Percentiles rank a stretch among this genome's conserved stretches.
Evolutionary conservation across 306 rosid species (phyloP).

Genomic region (Glycine latifolia): DNA sequence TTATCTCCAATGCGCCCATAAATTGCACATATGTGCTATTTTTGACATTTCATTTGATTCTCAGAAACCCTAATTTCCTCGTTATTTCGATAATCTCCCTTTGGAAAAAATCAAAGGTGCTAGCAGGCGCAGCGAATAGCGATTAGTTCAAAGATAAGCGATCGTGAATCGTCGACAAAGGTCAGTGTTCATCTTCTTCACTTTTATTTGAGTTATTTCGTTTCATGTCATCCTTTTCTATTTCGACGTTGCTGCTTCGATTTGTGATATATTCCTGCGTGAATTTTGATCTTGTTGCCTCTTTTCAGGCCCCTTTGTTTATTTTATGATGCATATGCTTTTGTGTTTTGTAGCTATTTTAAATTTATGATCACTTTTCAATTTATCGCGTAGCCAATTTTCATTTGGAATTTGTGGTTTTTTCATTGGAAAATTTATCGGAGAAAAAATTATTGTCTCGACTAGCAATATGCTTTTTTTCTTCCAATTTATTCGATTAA

Average conservation of each 20-base stretch:
- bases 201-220: constrained; percentile 43
- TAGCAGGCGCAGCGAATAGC: background rate
- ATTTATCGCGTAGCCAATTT: background rate
- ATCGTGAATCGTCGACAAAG: constrained; percentile 36
- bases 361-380: background rate
- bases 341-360: background rate
- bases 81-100: constrained; percentile 29
- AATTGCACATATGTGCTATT: background rate
- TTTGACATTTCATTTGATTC: background rate
- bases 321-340: background rate
- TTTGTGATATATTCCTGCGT: background rate
- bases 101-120: background rate
- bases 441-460: background rate
- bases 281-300: background rate
- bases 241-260: background rate
- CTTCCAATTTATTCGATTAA: background rate
- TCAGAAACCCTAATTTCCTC: constrained; percentile 49
- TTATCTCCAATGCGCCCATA: background rate
- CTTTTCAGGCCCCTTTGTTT: background rate
- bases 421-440: background rate
- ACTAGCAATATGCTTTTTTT: background rate
- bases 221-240: background rate
- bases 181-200: constrained; percentile 46
- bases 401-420: background rate
- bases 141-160: background rate